Evolutionary conservation across 495 filamentous ascomycete species (phyloP).

Genomic region (Penicillium cosmopolitanum): DNA sequence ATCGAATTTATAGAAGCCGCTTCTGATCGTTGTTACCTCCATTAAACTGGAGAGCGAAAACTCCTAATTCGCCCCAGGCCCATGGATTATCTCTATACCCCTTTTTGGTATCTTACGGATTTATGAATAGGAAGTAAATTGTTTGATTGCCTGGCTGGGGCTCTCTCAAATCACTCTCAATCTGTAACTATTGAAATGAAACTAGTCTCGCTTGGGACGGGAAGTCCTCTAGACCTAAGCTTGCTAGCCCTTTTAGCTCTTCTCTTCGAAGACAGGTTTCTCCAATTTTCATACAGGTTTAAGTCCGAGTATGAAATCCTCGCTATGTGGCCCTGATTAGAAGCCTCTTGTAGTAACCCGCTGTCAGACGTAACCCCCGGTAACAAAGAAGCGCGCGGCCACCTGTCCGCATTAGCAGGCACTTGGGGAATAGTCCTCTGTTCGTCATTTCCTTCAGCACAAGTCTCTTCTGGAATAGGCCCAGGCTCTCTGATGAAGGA

Average conservation of each 20-base stretch:
- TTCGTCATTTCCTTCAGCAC: too few relatives aligned
- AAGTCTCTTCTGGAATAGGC: too few relatives aligned
- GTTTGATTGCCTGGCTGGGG: conserved; percentile 3
- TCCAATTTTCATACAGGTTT: conserved; percentile 8
- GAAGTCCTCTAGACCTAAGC: conserved; percentile 16
- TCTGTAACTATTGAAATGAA: conserved; percentile 14
- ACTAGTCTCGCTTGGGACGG: conserved; percentile 11
- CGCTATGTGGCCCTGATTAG: conserved; percentile 13
- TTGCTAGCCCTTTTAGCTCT: conserved; percentile 11
- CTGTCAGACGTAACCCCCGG: not conserved
- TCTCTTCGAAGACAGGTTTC: conserved; percentile 14
- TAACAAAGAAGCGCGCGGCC: not conserved
- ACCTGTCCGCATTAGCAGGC: not conserved
- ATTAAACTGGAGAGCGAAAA: too few relatives aligned
- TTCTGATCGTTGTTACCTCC: too few relatives aligned
- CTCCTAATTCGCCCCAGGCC: too few relatives aligned
- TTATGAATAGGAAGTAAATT: too few relatives aligned
- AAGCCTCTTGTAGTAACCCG: conserved; percentile 6
- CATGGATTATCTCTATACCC: too few relatives aligned
- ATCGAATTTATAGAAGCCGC: too few relatives aligned
- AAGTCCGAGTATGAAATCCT: conserved; percentile 15
- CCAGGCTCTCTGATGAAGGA: too few relatives aligned
- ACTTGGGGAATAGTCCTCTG: not conserved
- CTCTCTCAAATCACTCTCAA: conserved; percentile 12
- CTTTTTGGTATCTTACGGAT: too few relatives aligned